These are phyloP conservation scores for Collybia sp. DNA, from an alignment of 768 basidiomycete genomes.

Conservation along the genomic window DNA sequence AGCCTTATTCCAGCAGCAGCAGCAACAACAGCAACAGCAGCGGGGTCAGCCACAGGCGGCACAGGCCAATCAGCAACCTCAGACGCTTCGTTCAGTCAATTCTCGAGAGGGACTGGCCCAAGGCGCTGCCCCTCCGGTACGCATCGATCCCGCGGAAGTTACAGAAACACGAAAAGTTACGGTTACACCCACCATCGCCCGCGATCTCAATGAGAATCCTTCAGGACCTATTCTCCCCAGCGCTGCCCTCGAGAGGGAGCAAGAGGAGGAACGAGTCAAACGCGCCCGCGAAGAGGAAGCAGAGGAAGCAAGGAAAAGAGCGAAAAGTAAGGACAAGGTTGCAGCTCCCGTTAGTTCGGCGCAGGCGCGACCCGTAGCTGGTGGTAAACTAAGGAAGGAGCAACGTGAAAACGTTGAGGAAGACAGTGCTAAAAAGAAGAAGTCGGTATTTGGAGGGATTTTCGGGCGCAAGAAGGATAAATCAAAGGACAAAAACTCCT, in stretches of 20 bases:
- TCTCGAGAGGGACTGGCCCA: constrained; percentile 45
- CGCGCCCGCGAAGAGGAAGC: constrained; percentile 40
- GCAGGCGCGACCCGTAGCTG: constrained; percentile 18
- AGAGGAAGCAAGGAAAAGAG: constrained; percentile 36
- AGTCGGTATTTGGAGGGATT: constrained; percentile 70
- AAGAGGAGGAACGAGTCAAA: constrained; percentile 38
- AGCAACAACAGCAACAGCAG: constrained; percentile 25
- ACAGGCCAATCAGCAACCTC: constrained; percentile 10
- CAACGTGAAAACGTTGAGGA: constrained; percentile 22
- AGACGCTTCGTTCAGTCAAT: constrained; percentile 34
- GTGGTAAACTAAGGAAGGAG: constrained; percentile 42
- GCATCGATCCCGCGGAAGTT: constrained; percentile 63
- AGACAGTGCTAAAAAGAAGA: constrained; percentile 57
- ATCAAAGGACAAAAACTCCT: constrained; percentile 52
- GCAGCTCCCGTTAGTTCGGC: constrained; percentile 38
- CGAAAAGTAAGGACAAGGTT: constrained; percentile 51
- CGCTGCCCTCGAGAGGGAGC: constrained; percentile 17
- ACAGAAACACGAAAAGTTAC: constrained; percentile 75
- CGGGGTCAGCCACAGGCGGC: constrained; percentile 21
- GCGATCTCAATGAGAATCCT: constrained; percentile 35
- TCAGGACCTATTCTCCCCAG: constrained; percentile 32
- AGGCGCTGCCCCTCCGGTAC: constrained; percentile 6
- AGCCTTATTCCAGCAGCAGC: constrained; percentile 19
- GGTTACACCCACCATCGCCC: constrained; percentile 74
- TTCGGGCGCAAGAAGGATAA: constrained; percentile 79